Percentiles rank a stretch among this genome's conserved stretches.
These are phyloP conservation scores for Giardia duodenalis DNA, from an alignment of 208 protist genomes.

Conservation along the genomic window DNA sequence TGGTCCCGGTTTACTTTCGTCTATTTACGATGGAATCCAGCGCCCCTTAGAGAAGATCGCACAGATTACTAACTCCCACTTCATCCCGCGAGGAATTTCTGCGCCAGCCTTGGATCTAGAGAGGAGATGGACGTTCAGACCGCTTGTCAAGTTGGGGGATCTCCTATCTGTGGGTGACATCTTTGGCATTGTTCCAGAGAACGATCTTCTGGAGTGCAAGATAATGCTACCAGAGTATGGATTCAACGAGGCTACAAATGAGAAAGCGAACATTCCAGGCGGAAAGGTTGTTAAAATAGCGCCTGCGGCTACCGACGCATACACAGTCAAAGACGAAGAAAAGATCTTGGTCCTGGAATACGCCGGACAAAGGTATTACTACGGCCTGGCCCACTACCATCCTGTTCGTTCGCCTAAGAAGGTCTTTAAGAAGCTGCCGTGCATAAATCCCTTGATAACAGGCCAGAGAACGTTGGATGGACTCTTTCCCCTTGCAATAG, in stretches of 20 bases:
- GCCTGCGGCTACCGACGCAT: constrained; percentile 68
- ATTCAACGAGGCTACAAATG: not conserved
- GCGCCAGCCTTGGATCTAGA: constrained; percentile 71
- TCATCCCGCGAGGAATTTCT: constrained; percentile 94
- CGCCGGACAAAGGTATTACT: constrained; percentile 57
- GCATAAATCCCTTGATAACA: constrained; percentile 66
- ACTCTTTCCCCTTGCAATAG: constrained; percentile 64
- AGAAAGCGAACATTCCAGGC: not conserved
- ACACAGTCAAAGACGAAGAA: constrained; percentile 56
- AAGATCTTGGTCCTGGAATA: constrained; percentile 61
- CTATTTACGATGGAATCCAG: constrained; percentile 99
- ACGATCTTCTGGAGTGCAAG: constrained; percentile 76
- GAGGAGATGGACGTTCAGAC: constrained; percentile 73
- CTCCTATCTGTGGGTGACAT: constrained; percentile 83
- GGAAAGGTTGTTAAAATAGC: constrained; percentile 76
- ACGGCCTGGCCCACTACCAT: constrained; percentile 85
- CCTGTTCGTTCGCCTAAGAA: constrained; percentile 67
- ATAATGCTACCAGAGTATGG: constrained; percentile 80
- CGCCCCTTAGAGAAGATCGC: constrained; percentile 90
- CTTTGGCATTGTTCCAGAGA: constrained; percentile 80
- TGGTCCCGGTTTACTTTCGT: constrained; percentile 93
- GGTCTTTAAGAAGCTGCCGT: constrained; percentile 77
- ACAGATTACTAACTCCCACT: constrained; percentile 71
- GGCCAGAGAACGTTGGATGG: constrained; percentile 76
- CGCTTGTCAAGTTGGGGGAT: constrained; percentile 65